Conservation (phyloP, 2,329 filamentous ascomycete species). For the Alternaria sp. region DNA sequence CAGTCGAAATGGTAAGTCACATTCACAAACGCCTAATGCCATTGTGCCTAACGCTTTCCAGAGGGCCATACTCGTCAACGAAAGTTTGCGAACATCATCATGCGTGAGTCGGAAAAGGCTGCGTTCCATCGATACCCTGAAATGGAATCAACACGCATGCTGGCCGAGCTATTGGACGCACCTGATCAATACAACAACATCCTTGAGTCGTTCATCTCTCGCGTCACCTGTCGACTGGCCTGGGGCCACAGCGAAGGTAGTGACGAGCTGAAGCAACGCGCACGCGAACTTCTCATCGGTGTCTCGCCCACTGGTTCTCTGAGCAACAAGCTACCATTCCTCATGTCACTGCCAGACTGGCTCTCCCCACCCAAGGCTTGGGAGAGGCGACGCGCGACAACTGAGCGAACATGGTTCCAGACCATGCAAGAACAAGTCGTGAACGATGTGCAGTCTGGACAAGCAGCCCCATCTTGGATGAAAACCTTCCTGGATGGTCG, state of each 20-base stretch:
- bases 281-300: conserved; percentile 54
- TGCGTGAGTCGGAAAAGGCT: conserved; percentile 52
- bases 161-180: conserved; percentile 53
- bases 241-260: conserved; percentile 55
- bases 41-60: conserved; percentile 29
- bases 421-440: conserved; percentile 53
- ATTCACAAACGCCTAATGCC: not conserved
- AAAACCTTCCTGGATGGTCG: conserved; percentile 51
- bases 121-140: conserved; percentile 54
- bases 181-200: conserved; percentile 53
- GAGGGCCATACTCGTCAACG: conserved; percentile 52
- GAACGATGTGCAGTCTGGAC: conserved; percentile 42
- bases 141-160: conserved; percentile 53
- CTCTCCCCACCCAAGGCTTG: conserved; percentile 53
- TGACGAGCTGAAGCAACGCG: conserved; percentile 56
- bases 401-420: conserved; percentile 53
- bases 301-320: conserved; percentile 56
- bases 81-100: conserved; percentile 55
- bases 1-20: conserved; percentile 50
- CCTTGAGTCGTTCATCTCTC: conserved; percentile 54
- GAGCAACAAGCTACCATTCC: conserved; percentile 54
- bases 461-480: conserved; percentile 52
- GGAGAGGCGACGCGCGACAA: conserved; percentile 53
- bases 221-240: conserved; percentile 56
- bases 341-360: conserved; percentile 55